phyloP scores from a whole-genome alignment of 441 rosid species.

The Brassica balearica region DNA sequence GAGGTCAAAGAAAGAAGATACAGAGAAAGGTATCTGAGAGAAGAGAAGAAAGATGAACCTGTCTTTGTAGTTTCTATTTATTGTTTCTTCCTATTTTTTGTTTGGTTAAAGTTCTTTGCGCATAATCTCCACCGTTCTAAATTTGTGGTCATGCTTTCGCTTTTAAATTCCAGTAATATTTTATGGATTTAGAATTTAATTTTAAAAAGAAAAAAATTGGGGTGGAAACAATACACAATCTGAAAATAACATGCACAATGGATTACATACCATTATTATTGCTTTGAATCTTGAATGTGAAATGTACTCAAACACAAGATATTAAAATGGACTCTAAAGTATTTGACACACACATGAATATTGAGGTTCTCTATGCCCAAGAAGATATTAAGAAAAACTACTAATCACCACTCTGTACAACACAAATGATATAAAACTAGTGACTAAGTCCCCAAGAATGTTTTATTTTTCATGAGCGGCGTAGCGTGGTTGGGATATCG shows the following conservation, averaged over 20 bases:
- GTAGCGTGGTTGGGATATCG: too few relatives aligned
- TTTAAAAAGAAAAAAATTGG: background rate
- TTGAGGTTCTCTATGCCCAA: background rate
- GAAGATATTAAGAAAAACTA: background rate
- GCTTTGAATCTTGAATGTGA: conserved; percentile 2
- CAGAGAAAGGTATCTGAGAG: conserved; percentile 20
- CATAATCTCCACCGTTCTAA: background rate
- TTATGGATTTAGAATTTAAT: background rate
- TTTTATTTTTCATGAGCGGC: too few relatives aligned
- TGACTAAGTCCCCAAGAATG: too few relatives aligned
- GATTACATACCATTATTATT: conserved; percentile 9
- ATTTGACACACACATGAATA: background rate
- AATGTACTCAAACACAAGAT: background rate
- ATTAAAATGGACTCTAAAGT: background rate
- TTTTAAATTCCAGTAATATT: background rate
- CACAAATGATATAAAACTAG: conserved; percentile 31
- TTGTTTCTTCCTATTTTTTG: conserved; percentile 31
- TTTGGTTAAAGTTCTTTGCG: background rate
- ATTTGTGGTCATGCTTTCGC: background rate
- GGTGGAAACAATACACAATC: background rate
- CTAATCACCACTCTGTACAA: conserved; percentile 31
- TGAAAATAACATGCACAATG: conserved; percentile 8
- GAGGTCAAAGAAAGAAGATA: conserved; percentile 10
- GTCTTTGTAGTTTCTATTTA: conserved; percentile 34
- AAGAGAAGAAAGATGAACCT: conserved; percentile 29